phyloP scores from a whole-genome alignment of 2,329 filamentous ascomycete species.

The Periconia digitata region DNA sequence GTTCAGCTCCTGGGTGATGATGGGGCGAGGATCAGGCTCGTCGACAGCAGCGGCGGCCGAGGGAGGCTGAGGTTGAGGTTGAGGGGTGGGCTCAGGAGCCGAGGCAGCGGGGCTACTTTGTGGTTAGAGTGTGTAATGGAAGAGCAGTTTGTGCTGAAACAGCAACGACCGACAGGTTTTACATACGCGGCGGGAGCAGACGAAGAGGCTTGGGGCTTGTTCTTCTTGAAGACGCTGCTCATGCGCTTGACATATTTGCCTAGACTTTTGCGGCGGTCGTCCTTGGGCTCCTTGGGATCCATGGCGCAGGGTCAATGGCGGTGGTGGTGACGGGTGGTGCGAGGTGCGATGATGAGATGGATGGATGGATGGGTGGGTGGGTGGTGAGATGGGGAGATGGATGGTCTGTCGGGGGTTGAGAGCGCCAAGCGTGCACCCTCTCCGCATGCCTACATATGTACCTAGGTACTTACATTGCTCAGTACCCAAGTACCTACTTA shows the following conservation, averaged over 20 bases:
- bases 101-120: constrained; percentile 2
- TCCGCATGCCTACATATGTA: no score
- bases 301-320: background rate
- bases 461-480: no score
- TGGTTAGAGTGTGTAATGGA: constrained; percentile 2
- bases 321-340: no score
- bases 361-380: no score
- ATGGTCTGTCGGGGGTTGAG: no score
- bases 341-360: no score
- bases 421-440: no score
- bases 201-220: background rate
- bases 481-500: no score
- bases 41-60: constrained; percentile 12
- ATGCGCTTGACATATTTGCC: constrained; percentile 45
- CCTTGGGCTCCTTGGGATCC: constrained; percentile 22
- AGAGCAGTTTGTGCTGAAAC: background rate
- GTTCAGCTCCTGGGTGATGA: constrained; percentile 21
- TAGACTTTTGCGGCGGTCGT: constrained; percentile 36
- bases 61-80: constrained; percentile 10
- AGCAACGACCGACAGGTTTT: no score
- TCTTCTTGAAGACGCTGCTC: constrained; percentile 42
- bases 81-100: constrained; percentile 11
- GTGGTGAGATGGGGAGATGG: no score
- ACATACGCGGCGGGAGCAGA: background rate
- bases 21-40: constrained; percentile 5